Percentiles rank a stretch among this genome's conserved stretches.
Conservation (phyloP, 768 basidiomycete species). For the Leccinum olivaceopallidum region DNA sequence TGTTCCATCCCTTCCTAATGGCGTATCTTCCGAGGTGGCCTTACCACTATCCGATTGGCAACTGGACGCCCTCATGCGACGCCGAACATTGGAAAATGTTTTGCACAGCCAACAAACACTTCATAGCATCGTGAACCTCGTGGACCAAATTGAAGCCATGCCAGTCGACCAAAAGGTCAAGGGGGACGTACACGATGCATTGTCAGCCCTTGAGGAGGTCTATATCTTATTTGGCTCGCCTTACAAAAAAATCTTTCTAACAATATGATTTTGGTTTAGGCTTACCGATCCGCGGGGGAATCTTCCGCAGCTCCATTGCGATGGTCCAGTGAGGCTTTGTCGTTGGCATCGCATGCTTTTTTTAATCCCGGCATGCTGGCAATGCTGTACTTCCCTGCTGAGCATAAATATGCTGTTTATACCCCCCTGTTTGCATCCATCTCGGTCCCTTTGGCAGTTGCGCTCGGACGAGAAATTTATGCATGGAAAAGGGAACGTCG, state of each 20-base stretch:
- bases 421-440: conserved; percentile 93
- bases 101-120: conserved; percentile 72
- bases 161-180: conserved; percentile 79
- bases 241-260: conserved; percentile 11
- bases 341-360: conserved; percentile 81
- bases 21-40: conserved; percentile 35
- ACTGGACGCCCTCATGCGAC: conserved; percentile 73
- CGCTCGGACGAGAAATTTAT: conserved; percentile 68
- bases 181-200: conserved; percentile 66
- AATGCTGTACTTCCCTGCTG: conserved; percentile 94
- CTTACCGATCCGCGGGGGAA: conserved; percentile 19
- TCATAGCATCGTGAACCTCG: conserved; percentile 78
- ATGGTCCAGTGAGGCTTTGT: conserved; percentile 62
- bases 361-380: conserved; percentile 98
- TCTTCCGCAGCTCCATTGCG: conserved; percentile 42
- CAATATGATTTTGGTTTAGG: conserved; percentile 19
- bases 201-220: conserved; percentile 76
- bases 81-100: conserved; percentile 68
- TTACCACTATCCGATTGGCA: conserved; percentile 68
- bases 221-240: conserved; percentile 18
- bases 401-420: conserved; percentile 97
- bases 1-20: conserved; percentile 59
- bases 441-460: conserved; percentile 77
- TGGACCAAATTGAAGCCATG: conserved; percentile 89
- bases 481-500: conserved; percentile 49